Conservation (phyloP, 768 basidiomycete species). For the Hemileccinum impolitum region DNA sequence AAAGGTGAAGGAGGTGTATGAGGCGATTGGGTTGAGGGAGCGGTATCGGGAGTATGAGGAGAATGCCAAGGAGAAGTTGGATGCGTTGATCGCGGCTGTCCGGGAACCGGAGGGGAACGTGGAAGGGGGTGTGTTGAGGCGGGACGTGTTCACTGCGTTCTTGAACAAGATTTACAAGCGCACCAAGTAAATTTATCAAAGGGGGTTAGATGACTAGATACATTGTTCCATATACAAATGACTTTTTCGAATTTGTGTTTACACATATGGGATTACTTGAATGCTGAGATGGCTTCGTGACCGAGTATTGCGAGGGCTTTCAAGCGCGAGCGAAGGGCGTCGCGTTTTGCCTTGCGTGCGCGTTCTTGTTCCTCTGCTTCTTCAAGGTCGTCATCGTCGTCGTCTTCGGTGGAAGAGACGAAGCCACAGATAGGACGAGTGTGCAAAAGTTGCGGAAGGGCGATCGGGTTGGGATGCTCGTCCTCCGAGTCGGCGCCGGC, state of each 20-base stretch:
- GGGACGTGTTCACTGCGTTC: slow-evolving; percentile 80
- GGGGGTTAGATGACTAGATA: no score
- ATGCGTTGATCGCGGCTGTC: slow-evolving; percentile 65
- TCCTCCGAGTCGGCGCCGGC: not conserved
- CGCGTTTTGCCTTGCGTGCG: slow-evolving; percentile 10
- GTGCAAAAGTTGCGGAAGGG: not conserved
- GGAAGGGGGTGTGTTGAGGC: slow-evolving; percentile 45
- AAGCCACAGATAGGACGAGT: not conserved
- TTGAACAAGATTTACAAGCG: slow-evolving; percentile 81
- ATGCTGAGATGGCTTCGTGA: not conserved
- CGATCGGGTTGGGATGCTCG: not conserved
- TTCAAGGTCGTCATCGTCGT: not conserved
- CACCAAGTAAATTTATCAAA: slow-evolving; percentile 41
- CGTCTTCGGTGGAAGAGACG: no score
- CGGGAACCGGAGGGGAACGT: slow-evolving; percentile 50
- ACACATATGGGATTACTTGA: not conserved
- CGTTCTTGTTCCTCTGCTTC: slow-evolving; percentile 11
- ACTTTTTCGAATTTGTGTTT: no score
- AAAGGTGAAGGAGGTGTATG: slow-evolving; percentile 69
- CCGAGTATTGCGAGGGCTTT: slow-evolving; percentile 7
- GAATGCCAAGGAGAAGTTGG: slow-evolving; percentile 61
- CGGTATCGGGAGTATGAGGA: slow-evolving; percentile 81
- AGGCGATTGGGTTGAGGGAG: slow-evolving; percentile 58
- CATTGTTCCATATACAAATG: not conserved
- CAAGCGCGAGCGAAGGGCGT: slow-evolving; percentile 5